Conservation (phyloP, 495 filamentous ascomycete species). For the Podospora appendiculata region DNA sequence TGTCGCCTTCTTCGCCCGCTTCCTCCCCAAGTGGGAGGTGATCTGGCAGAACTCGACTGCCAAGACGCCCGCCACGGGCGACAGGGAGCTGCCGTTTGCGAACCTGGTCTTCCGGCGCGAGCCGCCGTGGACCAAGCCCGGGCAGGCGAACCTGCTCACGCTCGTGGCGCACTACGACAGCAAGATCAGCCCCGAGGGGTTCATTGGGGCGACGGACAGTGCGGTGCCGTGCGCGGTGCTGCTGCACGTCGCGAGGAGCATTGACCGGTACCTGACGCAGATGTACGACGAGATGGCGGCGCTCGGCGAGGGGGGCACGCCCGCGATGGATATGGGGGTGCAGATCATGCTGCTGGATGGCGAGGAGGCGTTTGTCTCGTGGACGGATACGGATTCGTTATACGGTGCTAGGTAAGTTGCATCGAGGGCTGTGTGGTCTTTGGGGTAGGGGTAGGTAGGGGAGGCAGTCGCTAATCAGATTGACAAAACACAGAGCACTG, state of each 20-base stretch:
- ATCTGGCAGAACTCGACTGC: constrained; percentile 77
- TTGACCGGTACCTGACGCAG: constrained; percentile 33
- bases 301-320: constrained; percentile 23
- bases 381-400: constrained; percentile 69
- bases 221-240: constrained; percentile 84
- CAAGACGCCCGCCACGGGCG: constrained; percentile 59
- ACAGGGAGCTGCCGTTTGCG: constrained; percentile 63
- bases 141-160: constrained; percentile 63
- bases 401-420: constrained; percentile 62
- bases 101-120: constrained; percentile 77
- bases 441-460: too few relatives aligned
- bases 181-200: constrained; percentile 64
- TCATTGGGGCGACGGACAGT: constrained; percentile 84
- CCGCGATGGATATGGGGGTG: constrained; percentile 50
- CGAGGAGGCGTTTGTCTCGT: constrained; percentile 76
- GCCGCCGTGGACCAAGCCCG: constrained; percentile 65
- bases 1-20: constrained; percentile 58
- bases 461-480: too few relatives aligned
- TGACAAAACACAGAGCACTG: constrained; percentile 41
- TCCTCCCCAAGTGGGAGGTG: constrained; percentile 69
- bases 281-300: constrained; percentile 30
- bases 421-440: too few relatives aligned
- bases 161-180: constrained; percentile 95
- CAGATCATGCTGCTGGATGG: constrained; percentile 85
- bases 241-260: constrained; percentile 51